Conservation (phyloP, 1,284 basidiomycete species). For the Sporisorium iseilematis-ciliati region DNA sequence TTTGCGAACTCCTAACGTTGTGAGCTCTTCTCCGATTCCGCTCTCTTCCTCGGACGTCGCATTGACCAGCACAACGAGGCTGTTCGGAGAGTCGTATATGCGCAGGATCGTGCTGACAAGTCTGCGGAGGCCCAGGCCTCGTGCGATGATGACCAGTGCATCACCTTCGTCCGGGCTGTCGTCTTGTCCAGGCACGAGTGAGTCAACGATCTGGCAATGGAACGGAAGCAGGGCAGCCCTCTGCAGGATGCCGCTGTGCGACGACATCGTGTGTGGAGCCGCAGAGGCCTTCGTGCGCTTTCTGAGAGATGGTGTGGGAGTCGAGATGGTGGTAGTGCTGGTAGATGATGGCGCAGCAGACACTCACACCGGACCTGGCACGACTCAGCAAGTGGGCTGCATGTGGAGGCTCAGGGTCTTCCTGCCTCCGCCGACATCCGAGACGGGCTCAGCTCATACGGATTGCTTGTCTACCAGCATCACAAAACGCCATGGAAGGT, state of each 20-base stretch:
- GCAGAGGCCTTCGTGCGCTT: slow-evolving; percentile 3
- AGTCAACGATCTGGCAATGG: slow-evolving; percentile 60
- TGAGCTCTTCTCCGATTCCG: slow-evolving; percentile 90
- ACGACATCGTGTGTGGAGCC: slow-evolving; percentile 22
- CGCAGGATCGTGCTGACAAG: slow-evolving; percentile 71
- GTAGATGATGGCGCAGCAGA: neutral
- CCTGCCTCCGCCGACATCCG: neutral
- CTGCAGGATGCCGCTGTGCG: slow-evolving; percentile 25
- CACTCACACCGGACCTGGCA: too few species aligned
- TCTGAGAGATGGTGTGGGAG: neutral
- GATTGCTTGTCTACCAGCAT: too few species aligned
- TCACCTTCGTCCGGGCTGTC: slow-evolving; percentile 62
- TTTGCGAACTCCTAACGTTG: slow-evolving; percentile 87
- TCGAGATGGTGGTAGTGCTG: neutral
- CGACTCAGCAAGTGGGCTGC: slow-evolving; percentile 3
- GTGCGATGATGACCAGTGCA: slow-evolving; percentile 72
- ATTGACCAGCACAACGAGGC: slow-evolving; percentile 84
- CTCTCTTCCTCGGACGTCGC: slow-evolving; percentile 87
- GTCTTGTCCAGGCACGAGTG: slow-evolving; percentile 59
- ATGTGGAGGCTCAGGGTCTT: slow-evolving; percentile 2
- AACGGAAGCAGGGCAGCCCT: slow-evolving; percentile 60
- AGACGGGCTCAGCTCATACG: neutral
- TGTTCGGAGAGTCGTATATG: slow-evolving; percentile 89
- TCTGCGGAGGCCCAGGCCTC: slow-evolving; percentile 64
- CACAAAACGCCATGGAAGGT: too few species aligned